Conservation (phyloP, 768 basidiomycete species). For the Tricholoma bakamatsutake region DNA sequence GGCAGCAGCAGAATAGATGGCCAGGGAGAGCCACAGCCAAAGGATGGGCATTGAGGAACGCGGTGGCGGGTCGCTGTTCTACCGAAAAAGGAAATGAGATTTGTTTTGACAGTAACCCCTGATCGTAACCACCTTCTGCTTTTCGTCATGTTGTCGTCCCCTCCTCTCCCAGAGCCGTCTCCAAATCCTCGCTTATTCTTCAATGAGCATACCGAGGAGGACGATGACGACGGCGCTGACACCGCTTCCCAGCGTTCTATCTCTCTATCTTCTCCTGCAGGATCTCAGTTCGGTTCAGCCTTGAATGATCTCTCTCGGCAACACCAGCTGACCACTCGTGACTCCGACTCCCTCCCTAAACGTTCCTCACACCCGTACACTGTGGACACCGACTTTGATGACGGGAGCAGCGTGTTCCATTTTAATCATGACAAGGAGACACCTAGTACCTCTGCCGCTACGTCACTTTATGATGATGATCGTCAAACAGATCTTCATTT, state of each 20-base stretch:
- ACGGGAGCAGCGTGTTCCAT: slow-evolving; percentile 49
- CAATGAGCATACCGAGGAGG: slow-evolving; percentile 19
- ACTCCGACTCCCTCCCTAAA: slow-evolving; percentile 26
- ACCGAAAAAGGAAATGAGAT: not conserved
- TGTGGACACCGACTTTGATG: slow-evolving; percentile 45
- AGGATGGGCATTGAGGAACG: not conserved
- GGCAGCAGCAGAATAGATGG: not conserved
- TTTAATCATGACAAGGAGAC: slow-evolving; percentile 37
- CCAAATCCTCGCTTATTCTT: slow-evolving; percentile 22
- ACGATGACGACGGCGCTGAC: slow-evolving; percentile 57
- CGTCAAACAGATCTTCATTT: slow-evolving; percentile 21
- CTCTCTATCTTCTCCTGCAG: slow-evolving; percentile 60
- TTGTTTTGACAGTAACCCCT: slow-evolving; percentile 6
- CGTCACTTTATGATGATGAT: slow-evolving; percentile 32
- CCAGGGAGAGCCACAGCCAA: not conserved
- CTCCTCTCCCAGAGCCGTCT: slow-evolving; percentile 9
- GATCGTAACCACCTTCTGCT: not conserved
- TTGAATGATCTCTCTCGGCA: slow-evolving; percentile 14
- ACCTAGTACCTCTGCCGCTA: slow-evolving; percentile 46
- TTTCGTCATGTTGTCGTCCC: not conserved
- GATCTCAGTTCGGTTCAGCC: slow-evolving; percentile 30
- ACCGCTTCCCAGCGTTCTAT: slow-evolving; percentile 79
- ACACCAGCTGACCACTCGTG: slow-evolving; percentile 8
- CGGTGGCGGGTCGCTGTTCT: slow-evolving; percentile 2
- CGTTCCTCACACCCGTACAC: slow-evolving; percentile 43